phyloP scores from a whole-genome alignment of 176 grass and related monocot species.

The Musa beccarii region DNA sequence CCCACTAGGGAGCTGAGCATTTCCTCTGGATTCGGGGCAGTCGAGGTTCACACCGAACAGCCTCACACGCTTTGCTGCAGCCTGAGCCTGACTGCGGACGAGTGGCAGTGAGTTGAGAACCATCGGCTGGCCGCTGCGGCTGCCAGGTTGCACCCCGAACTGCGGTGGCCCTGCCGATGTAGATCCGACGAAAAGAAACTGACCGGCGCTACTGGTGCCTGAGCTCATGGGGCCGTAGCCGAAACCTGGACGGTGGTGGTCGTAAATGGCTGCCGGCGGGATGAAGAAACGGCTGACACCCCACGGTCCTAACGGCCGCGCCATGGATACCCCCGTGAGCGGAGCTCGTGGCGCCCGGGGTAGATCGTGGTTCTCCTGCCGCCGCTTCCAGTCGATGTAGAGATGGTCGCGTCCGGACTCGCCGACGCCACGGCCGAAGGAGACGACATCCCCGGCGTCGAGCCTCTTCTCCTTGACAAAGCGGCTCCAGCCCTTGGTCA shows the following conservation, averaged over 20 bases:
- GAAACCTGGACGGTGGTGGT: slow-evolving; percentile 42
- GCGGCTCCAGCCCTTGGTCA: slow-evolving; percentile 99
- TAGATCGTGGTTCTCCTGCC: slow-evolving; percentile 34
- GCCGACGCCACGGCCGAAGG: slow-evolving; percentile 65
- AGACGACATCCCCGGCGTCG: slow-evolving; percentile 83
- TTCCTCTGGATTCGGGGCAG: slow-evolving; percentile 33
- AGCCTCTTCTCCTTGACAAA: slow-evolving; percentile 99
- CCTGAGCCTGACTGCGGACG: slow-evolving; percentile 30
- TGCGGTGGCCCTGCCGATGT: slow-evolving; percentile 30
- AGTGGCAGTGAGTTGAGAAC: slow-evolving; percentile 60
- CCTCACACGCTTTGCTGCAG: slow-evolving; percentile 63
- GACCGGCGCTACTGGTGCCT: slow-evolving; percentile 15
- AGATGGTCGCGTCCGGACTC: slow-evolving; percentile 46
- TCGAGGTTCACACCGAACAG: slow-evolving; percentile 93
- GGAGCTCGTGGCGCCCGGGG: slow-evolving; percentile 36
- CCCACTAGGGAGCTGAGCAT: slow-evolving; percentile 21
- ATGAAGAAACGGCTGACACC: slow-evolving; percentile 41
- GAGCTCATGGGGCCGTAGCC: slow-evolving; percentile 35
- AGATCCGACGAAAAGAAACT: slow-evolving; percentile 37
- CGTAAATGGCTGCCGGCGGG: slow-evolving; percentile 45
- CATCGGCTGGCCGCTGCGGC: slow-evolving; percentile 21
- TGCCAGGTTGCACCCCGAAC: slow-evolving; percentile 29
- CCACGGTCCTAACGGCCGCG: slow-evolving; percentile 32
- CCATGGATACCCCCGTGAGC: slow-evolving; percentile 14
- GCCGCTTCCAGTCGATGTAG: slow-evolving; percentile 94